Base-by-base conservation (phyloP, 495 filamentous ascomycete genomes). In the Penicillium coffeae region DNA sequence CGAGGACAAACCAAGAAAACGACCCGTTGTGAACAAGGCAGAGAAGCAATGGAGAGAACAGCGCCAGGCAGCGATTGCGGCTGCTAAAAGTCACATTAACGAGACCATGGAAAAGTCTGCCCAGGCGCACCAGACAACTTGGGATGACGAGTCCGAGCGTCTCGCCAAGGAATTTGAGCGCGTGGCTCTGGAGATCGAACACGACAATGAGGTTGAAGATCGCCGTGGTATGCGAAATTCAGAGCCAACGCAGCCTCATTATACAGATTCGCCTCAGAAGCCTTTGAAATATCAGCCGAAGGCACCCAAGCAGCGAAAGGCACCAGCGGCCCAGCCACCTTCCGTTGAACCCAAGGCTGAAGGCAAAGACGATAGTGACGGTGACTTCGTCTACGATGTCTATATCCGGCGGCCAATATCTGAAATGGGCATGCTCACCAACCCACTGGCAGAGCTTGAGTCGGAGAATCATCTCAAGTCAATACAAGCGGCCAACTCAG, bases 331-430 rank as follows among this genome's bases (percentile, higher is more conserved):
- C 32, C 60, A 64, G 35, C 14, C 43, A 19, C 51, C 54, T 19
- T 20, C 21, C 0, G 35, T 4, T 22, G 14, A 15, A 32, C 21
- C 14, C 8, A 6, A 30, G 13, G 10, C 16, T 34, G 21, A 34
- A 43, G 19, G 30, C 20, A 10, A 65, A 16, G 60, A 57, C 8
- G 68, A 74, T 13, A 68, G 63, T 30, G 80, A 83, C 8, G 65
- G 53, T n/a, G 77, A 80, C 37, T 86, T 79, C 58, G 79, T 84
- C 38, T 81, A 82, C 60, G 83, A 86, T 54, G 81, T 75, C 8
- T 86, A 82, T 55, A 70, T 85, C 15, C 76, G 76, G 9, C 62
- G 61, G 13, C 73, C 70, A 14, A 39, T 76, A n/a, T 55, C 64
- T 1, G 59, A 65, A 14, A 52, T 34, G 7, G 60, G 58, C 10